phyloP scores from a whole-genome alignment of 208 protist species.

The Leishmania aethiopica region DNA sequence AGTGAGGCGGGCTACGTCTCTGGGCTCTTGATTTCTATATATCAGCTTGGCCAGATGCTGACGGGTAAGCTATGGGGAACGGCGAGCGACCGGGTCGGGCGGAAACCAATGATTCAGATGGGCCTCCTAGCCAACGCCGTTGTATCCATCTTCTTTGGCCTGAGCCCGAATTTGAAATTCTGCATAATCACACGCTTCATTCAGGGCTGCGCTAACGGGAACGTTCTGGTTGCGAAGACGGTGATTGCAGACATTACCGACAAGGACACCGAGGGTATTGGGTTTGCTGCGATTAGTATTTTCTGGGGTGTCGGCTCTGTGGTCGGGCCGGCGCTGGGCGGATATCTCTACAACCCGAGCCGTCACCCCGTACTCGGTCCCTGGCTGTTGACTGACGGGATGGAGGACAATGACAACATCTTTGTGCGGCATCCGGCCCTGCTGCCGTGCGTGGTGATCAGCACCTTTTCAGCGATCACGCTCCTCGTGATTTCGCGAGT shows the following conservation, averaged over 20 bases:
- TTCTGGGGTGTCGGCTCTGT: conserved; percentile 64
- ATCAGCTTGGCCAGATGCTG: conserved; percentile 52
- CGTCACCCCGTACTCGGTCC: conserved; percentile 32
- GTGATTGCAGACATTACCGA: conserved; percentile 81
- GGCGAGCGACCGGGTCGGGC: conserved; percentile 48
- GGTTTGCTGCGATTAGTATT: conserved; percentile 97
- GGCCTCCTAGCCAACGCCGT: conserved; percentile 54
- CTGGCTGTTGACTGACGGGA: conserved; percentile 24
- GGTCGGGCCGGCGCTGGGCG: conserved; percentile 62
- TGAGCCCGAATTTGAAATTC: conserved; percentile 53
- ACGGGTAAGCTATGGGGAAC: conserved; percentile 54
- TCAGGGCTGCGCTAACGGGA: conserved; percentile 78
- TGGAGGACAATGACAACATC: conserved; percentile 31
- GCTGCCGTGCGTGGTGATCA: conserved; percentile 39
- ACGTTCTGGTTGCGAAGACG: conserved; percentile 78
- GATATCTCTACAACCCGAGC: conserved; percentile 66
- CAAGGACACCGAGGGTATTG: conserved; percentile 69
- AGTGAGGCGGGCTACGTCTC: conserved; percentile 61
- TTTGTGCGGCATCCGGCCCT: conserved; percentile 49
- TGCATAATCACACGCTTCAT: conserved; percentile 67
- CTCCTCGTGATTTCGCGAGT: conserved; percentile 31
- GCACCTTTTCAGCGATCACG: conserved; percentile 32
- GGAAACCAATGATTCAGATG: conserved; percentile 51
- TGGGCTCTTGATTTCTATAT: conserved; percentile 51
- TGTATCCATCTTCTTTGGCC: conserved; percentile 66